Evolutionary conservation across 768 basidiomycete genomes (phyloP), one percentile per base, ranked within the genome.

Genomic region (Podaxis sp.): DNA sequence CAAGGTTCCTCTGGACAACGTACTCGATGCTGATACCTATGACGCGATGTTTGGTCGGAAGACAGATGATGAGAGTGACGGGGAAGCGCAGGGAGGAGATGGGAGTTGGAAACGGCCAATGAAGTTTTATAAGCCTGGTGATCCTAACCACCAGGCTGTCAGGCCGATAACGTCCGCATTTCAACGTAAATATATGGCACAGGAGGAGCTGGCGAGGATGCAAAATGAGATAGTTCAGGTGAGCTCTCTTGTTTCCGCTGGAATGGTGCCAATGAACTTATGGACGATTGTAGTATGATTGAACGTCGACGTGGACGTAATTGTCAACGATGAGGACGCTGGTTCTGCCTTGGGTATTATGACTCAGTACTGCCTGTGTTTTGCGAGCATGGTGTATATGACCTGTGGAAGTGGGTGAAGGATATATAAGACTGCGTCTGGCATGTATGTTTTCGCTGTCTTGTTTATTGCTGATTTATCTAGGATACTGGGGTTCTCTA

Each of bases 51-150:
- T 42, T 17, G 2, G 40, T n/a, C 40, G 15, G 2, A n/a, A n/a
- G 8, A 33, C 9, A 51, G 49, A 19, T 4, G 52, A n/a, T 17
- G 28, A 52, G 9, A 11, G n/a, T 19, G 52, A 33, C 7, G 17
- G 12, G 15, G 52, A 52, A 28, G 11, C 22, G 8, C 51, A 52
- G 24, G 52, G 52, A 51, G n/a, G 49, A 9, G 49, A 11, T 13
- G 30, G 26, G 28, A 17, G 12, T 26, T 30, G 13, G 13, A 33
- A 42, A 7, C 40, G 13, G 4, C 17, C 40, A 42, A 57, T 44
- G 56, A 57, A 46, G 24, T 30, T 57, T 17, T 57, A 46, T 44
- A 22, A 44, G 17, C 57, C 42, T 46, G 42, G 57, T 12, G 57
- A 57, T n/a, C 42, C 57, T 12, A 28, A 57, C 19, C 40, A 57